Evolutionary conservation across 2,329 filamentous ascomycete species (phyloP).

Genomic region (Nectriaceae sp.): DNA sequence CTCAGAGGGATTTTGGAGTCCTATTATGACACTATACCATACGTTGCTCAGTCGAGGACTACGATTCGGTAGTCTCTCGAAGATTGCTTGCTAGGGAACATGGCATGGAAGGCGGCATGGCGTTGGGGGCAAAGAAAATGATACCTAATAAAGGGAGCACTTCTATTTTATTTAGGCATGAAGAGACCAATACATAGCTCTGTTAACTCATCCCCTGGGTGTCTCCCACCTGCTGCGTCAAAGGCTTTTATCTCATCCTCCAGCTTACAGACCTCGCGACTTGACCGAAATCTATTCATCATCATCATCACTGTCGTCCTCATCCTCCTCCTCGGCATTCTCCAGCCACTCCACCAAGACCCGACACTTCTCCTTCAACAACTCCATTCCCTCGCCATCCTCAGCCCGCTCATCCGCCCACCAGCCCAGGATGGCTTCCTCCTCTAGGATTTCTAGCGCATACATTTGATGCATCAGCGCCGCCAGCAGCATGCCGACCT

Average conservation of each 20-base stretch:
- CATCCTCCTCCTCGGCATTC: slow-evolving; percentile 73
- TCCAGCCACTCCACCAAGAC: slow-evolving; percentile 83
- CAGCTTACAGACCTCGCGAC: not conserved
- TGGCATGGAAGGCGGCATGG: slow-evolving; percentile 9
- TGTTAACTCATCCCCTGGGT: too few relatives aligned
- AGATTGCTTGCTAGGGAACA: not conserved
- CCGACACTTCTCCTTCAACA: slow-evolving; percentile 71
- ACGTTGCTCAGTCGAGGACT: slow-evolving; percentile 1
- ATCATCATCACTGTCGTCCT: slow-evolving; percentile 53
- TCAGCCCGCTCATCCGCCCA: slow-evolving; percentile 74
- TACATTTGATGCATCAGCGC: slow-evolving; percentile 84
- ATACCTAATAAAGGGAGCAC: slow-evolving; percentile 8
- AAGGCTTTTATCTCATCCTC: too few relatives aligned
- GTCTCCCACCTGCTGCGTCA: too few relatives aligned
- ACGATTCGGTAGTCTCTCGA: not conserved
- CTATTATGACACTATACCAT: too few relatives aligned
- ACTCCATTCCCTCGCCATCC: slow-evolving; percentile 67
- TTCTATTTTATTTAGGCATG: not conserved
- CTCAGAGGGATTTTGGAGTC: too few relatives aligned
- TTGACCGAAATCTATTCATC: slow-evolving; percentile 22
- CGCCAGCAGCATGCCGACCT: slow-evolving; percentile 66
- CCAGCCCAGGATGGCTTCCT: slow-evolving; percentile 87
- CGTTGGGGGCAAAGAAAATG: slow-evolving; percentile 16
- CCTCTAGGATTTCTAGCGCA: slow-evolving; percentile 80
- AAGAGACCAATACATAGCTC: too few relatives aligned